These are phyloP conservation scores for Chrysopogon serrulatus DNA, from an alignment of 176 grass and related monocot genomes.

Conservation along the genomic window DNA sequence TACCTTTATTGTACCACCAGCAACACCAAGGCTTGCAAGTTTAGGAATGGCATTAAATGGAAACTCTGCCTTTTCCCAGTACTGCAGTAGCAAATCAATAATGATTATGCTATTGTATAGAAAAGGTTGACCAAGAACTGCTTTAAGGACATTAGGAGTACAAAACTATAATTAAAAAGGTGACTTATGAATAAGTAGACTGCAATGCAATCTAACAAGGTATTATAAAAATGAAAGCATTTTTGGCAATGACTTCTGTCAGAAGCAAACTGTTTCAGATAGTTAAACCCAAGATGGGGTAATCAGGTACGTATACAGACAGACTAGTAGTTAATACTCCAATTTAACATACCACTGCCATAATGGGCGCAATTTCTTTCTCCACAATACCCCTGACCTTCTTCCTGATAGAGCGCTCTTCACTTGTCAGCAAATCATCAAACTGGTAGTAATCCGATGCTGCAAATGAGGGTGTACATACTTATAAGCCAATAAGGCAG, in stretches of 20 bases:
- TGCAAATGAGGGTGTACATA: conserved; percentile 23
- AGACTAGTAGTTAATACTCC: neutral
- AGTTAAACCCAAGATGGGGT: neutral
- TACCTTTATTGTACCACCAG: conserved; percentile 78
- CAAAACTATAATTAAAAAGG: neutral
- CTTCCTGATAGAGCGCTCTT: conserved; percentile 43
- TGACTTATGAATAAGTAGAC: conserved; percentile 1
- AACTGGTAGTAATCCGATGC: conserved; percentile 71
- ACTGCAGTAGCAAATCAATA: conserved; percentile 33
- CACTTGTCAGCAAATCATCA: conserved; percentile 63
- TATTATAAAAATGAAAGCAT: neutral
- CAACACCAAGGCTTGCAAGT: conserved; percentile 51
- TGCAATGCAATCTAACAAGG: neutral
- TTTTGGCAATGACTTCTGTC: neutral
- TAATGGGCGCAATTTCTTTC: conserved; percentile 69
- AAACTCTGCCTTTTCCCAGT: conserved; percentile 83
- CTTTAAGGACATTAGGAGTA: neutral
- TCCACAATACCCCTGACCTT: conserved; percentile 61
- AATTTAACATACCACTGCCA: conserved; percentile 45
- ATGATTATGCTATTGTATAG: neutral
- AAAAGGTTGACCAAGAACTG: neutral
- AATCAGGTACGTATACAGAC: neutral
- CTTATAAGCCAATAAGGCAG: neutral
- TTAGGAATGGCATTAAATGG: conserved; percentile 67
- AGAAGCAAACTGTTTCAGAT: neutral